Evolutionary conservation across 495 filamentous ascomycete genomes (phyloP), one percentile per base, ranked within the genome.

Genomic region (Neurospora discreta): DNA sequence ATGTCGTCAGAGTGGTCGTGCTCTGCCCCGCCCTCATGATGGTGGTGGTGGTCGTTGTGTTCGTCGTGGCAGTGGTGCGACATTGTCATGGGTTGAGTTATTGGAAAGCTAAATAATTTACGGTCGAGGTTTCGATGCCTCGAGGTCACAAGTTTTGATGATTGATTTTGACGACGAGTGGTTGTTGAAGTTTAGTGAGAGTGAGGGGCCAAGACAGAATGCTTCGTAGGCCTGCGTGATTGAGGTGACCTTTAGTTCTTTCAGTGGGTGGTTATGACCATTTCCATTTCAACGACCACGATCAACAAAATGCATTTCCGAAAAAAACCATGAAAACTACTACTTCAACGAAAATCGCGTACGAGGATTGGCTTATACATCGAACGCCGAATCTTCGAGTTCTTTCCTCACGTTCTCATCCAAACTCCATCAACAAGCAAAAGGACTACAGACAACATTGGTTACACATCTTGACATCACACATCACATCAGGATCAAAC

Each of bases 1-100:
- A 96, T 88, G 80, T 99, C 96, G 81, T 98, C 94, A 26, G 90
- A 88, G 79, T 96, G 93, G 78, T 93, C 91, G 78, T 97, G 92
- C 5, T 78, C 81, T 58, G 76, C 75, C 30, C 74, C 71, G 70
- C 80, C 73, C 60, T 77, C 68, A n/a, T 30, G 73, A 39, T 75
- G 71, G 52, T 71, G 58, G 69, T 83, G 78, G 36, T 68, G 72
- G 20, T 78, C 77, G 52, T 76, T 75, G 74, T 84, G 78, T 71
- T 73, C 78, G 26, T 77, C 76, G 16, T 68, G 43, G 40, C 42
- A 68, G 69, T 85, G 82, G 71, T 78, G 76, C 26, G 82, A 85
- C 86, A 88, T 87, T 68, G 72, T 36, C 33, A 3, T 0, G 33
- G 6, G 0, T 38, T 38, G 38, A 8, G 38, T 38, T 78, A 3